Conservation (phyloP, 148 eudicot species). For the Rhododendron henanense region DNA sequence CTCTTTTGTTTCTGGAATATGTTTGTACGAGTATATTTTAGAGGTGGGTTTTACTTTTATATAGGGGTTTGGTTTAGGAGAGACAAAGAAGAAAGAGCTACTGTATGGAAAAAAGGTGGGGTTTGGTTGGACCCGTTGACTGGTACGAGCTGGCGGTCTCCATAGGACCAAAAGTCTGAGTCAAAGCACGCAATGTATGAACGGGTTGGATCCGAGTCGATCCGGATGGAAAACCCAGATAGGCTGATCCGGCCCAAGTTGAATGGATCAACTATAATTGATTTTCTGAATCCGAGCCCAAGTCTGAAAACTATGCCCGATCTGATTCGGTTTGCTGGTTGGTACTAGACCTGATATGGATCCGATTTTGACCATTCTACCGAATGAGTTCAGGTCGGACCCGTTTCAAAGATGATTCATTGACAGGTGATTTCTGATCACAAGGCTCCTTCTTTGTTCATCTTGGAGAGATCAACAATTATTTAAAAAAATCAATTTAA, state of each 20-base stretch:
- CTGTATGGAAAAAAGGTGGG: background rate
- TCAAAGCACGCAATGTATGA: slow-evolving; percentile 2
- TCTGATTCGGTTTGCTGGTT: too few relatives aligned
- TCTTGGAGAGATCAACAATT: too few relatives aligned
- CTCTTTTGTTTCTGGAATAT: background rate
- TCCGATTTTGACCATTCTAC: too few relatives aligned
- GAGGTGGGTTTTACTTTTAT: background rate
- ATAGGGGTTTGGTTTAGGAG: background rate
- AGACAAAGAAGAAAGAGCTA: background rate
- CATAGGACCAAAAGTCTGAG: background rate
- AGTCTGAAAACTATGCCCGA: too few relatives aligned
- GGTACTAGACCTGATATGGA: too few relatives aligned
- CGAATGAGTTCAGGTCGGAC: too few relatives aligned
- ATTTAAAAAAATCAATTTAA: too few relatives aligned
- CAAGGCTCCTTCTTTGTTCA: too few relatives aligned
- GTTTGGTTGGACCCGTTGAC: background rate
- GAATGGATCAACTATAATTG: background rate
- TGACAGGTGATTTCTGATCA: too few relatives aligned
- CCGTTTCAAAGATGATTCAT: too few relatives aligned
- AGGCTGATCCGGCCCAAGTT: background rate
- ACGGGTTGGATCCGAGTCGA: background rate
- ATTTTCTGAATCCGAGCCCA: too few relatives aligned
- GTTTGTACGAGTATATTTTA: background rate
- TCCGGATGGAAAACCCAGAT: background rate
- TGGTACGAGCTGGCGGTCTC: background rate